These are phyloP conservation scores for Rhodotorula paludigena DNA, from an alignment of 768 basidiomycete species.

Conservation along the genomic window DNA sequence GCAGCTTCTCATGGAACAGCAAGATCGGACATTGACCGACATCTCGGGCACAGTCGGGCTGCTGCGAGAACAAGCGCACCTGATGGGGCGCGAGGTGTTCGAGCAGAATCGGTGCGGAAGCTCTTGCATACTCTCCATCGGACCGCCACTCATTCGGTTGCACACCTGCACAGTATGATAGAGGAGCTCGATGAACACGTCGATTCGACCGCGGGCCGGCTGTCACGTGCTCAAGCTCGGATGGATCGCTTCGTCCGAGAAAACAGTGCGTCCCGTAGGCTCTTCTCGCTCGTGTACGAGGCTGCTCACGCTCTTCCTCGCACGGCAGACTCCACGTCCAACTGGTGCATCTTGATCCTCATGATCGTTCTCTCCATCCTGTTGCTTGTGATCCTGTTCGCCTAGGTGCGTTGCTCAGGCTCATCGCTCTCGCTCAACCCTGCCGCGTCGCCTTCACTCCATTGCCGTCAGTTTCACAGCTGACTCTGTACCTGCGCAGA, in stretches of 20 bases:
- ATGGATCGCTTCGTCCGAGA: slow-evolving; percentile 77
- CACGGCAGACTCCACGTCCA: slow-evolving; percentile 68
- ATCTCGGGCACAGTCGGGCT: slow-evolving; percentile 81
- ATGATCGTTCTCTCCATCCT: slow-evolving; percentile 72
- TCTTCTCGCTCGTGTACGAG: too few relatives aligned
- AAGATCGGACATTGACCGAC: slow-evolving; percentile 81
- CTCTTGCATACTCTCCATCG: background rate
- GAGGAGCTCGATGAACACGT: slow-evolving; percentile 71
- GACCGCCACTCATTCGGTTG: background rate
- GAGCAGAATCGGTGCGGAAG: slow-evolving; percentile 79
- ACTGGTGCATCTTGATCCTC: slow-evolving; percentile 82
- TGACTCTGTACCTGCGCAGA: too few relatives aligned
- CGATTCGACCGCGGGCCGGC: slow-evolving; percentile 62
- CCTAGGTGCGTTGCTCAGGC: slow-evolving; percentile 50
- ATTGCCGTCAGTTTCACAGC: too few relatives aligned
- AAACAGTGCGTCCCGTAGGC: slow-evolving; percentile 57
- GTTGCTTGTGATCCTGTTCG: slow-evolving; percentile 70
- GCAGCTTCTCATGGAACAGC: slow-evolving; percentile 78
- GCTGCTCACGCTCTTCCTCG: background rate
- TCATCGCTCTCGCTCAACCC: background rate
- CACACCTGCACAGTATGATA: slow-evolving; percentile 58
- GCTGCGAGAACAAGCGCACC: slow-evolving; percentile 79
- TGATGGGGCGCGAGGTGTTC: slow-evolving; percentile 87
- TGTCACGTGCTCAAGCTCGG: slow-evolving; percentile 61
- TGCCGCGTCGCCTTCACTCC: too few relatives aligned